Conservation (phyloP, 2,329 filamentous ascomycete species). For the Colletotrichum sp. region DNA sequence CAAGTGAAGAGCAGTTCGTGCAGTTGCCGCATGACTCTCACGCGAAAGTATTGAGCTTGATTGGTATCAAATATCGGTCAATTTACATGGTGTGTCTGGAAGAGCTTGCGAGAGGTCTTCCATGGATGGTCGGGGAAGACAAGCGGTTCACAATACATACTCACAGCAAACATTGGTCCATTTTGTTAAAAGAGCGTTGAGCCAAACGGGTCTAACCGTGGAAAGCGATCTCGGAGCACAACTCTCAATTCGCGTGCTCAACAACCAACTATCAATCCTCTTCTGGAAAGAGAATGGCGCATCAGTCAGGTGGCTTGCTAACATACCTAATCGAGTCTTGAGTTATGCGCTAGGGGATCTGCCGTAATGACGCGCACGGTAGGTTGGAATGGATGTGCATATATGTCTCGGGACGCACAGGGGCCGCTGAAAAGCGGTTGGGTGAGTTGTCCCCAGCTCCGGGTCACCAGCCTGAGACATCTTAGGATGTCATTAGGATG, state of each 20-base stretch:
- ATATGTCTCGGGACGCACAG: not conserved
- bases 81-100: not conserved
- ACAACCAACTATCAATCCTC: not conserved
- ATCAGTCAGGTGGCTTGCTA: not conserved
- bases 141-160: not conserved
- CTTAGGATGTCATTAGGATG: not conserved
- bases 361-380: not conserved
- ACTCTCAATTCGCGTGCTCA: not conserved
- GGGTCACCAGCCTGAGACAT: not conserved
- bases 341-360: not conserved
- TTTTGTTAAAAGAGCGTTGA: not conserved
- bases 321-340: not conserved
- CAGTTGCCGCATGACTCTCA: fast-evolving
- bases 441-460: not conserved
- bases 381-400: not conserved
- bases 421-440: not conserved
- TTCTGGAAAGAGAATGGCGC: not conserved
- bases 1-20: fast-evolving
- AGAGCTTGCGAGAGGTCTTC: not conserved
- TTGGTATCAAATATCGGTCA: not conserved
- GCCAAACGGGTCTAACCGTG: not conserved
- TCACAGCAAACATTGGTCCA: not conserved
- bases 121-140: fast-evolving
- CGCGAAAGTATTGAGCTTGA: not conserved
- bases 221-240: not conserved